These are phyloP conservation scores for Petunia axillaris DNA, from an alignment of 257 asterid species.

Conservation along the genomic window DNA sequence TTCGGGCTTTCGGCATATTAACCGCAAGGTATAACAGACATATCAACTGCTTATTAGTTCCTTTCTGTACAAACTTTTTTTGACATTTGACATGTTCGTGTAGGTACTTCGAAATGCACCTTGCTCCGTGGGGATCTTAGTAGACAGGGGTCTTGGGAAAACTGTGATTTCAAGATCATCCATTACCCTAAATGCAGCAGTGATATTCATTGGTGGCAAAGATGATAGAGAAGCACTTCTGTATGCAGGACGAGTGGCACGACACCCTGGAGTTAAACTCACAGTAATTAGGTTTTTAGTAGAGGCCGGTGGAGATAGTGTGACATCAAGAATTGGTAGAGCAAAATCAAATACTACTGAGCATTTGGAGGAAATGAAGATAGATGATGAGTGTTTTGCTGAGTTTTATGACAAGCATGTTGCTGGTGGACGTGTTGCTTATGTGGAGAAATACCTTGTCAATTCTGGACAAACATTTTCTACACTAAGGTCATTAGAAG, in stretches of 20 bases:
- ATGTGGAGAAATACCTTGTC: slow-evolving; percentile 83
- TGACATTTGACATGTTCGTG: neutral
- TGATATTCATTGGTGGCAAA: slow-evolving; percentile 91
- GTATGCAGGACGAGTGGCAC: slow-evolving; percentile 84
- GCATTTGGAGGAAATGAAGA: slow-evolving; percentile 85
- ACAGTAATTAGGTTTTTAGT: slow-evolving; percentile 81
- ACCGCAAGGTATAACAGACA: slow-evolving; percentile 62
- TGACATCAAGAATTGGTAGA: slow-evolving; percentile 64
- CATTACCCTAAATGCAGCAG: slow-evolving; percentile 71
- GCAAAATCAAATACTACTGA: slow-evolving; percentile 73
- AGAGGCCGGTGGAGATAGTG: slow-evolving; percentile 70
- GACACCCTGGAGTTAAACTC: slow-evolving; percentile 83
- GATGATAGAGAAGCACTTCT: slow-evolving; percentile 88
- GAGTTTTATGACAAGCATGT: slow-evolving; percentile 83
- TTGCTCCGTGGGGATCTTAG: slow-evolving; percentile 80
- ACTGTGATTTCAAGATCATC: slow-evolving; percentile 49
- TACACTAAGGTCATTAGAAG: slow-evolving; percentile 74
- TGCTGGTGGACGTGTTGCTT: slow-evolving; percentile 84
- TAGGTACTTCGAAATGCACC: slow-evolving; percentile 89
- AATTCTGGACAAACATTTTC: slow-evolving; percentile 92
- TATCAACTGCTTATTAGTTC: neutral
- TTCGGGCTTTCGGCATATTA: slow-evolving; percentile 78
- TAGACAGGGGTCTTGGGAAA: slow-evolving; percentile 86
- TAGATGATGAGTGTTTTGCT: slow-evolving; percentile 85
- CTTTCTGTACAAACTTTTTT: neutral